Base-by-base conservation (phyloP, 768 basidiomycete genomes). In the Pleurotus eryngii region DNA sequence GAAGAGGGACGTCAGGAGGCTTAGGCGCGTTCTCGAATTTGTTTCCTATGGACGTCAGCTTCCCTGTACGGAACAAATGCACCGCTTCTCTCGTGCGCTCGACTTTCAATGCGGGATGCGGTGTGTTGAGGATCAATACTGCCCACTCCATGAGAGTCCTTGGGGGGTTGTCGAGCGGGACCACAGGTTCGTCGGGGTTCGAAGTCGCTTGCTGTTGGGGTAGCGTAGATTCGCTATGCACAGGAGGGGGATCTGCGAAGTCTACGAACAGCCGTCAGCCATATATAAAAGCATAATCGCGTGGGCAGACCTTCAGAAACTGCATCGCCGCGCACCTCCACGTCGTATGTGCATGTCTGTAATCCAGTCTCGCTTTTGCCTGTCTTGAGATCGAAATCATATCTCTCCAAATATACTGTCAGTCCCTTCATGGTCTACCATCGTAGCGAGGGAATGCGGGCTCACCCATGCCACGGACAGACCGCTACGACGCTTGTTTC, bases 91-190 rank as follows among this genome's bases (percentile, higher is more conserved):
- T 74, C 0, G 89, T 91, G 5, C 86, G 80, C 64, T 85, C 78
- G 0, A 75, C 86, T 72, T 91, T 90, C 5, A 86, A 68, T 2
- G 75, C 76, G 3, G 90, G 88, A 67, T 87, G 76, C 1, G 88
- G 69, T 0, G 91, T 92, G 61, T 89, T 87, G 24, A 93, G 74
- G 49, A 93, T 89, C 5, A 90, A 72, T 4, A 89, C 87, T 1
- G 89, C 88, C 84, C 86, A 92, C 65, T 89, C 80, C 66, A 90
- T 83, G 11, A 92, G 75, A 0, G 87, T 87, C n/a, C 71, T 81
- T 4, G 89, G 89, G 0, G 82, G 65, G 48, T 79, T 67, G 0
- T 69, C 61, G 1, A 59, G 26, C 1, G 86, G 86, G 2, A 86
- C 76, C 3, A 88, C 63, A 4, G 77, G 77, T 60, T 84, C 82